Percentiles rank a stretch among this genome's conserved stretches.
Evolutionary conservation across 2,329 filamentous ascomycete species (phyloP).

Genomic region (Arthrobotrys pseudoclavata): DNA sequence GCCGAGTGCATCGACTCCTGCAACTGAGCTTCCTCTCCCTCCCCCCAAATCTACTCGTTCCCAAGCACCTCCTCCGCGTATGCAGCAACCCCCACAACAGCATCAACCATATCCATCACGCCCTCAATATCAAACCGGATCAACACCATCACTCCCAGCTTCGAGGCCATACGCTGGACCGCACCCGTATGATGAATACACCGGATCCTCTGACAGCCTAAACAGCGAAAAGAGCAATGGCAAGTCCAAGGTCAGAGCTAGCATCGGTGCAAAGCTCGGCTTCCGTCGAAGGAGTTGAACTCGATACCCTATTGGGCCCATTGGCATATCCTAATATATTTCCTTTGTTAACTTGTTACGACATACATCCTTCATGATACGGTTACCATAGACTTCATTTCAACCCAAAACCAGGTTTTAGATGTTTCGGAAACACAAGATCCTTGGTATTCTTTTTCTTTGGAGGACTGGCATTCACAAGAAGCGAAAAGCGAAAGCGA

Average conservation of each 20-base stretch:
- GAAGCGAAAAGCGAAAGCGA: slow-evolving; percentile 27
- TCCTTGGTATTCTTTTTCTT: slow-evolving; percentile 21
- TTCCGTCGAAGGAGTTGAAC: slow-evolving; percentile 40
- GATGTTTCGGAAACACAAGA: slow-evolving; percentile 32
- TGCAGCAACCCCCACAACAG: slow-evolving; percentile 6
- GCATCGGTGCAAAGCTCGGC: slow-evolving; percentile 52
- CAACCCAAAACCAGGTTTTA: slow-evolving; percentile 16
- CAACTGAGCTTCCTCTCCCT: slow-evolving; percentile 23
- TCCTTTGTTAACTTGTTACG: slow-evolving; percentile 38
- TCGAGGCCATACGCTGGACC: slow-evolving; percentile 12
- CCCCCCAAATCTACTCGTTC: neutral
- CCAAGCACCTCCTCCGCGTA: slow-evolving; percentile 15
- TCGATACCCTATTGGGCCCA: neutral
- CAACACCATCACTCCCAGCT: neutral
- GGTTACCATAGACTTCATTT: slow-evolving; percentile 34
- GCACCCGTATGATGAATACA: slow-evolving; percentile 42
- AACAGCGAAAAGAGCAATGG: slow-evolving; percentile 36
- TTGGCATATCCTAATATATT: slow-evolving; percentile 17
- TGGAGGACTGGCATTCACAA: slow-evolving; percentile 37
- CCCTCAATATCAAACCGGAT: slow-evolving; percentile 6
- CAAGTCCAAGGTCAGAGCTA: slow-evolving; percentile 42
- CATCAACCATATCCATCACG: slow-evolving; percentile 26
- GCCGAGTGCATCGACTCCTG: slow-evolving; percentile 22
- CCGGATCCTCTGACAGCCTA: slow-evolving; percentile 52
- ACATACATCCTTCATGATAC: slow-evolving; percentile 33